These are phyloP conservation scores for Truncatella angustata DNA, from an alignment of 2,329 filamentous ascomycete genomes.

Conservation along the genomic window DNA sequence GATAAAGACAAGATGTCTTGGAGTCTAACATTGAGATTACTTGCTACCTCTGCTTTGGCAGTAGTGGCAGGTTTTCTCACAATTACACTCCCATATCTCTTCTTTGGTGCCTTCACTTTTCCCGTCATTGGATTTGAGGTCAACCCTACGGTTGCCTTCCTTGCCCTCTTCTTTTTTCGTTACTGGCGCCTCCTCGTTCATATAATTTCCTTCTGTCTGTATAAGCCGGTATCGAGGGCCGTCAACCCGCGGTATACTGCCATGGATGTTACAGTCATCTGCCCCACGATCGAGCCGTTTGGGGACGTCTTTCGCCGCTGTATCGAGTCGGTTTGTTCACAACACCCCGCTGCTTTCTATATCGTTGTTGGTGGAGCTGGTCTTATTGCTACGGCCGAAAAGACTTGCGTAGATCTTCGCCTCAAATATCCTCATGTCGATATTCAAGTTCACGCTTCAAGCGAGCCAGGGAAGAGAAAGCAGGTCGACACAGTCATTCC, in stretches of 20 bases:
- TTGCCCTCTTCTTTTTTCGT: constrained; percentile 37
- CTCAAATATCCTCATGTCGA: constrained; percentile 20
- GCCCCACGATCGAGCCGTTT: constrained; percentile 48
- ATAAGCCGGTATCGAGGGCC: constrained; percentile 30
- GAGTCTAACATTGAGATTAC: not conserved
- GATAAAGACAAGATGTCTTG: too few species aligned
- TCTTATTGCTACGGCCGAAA: constrained; percentile 19
- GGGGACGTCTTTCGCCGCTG: constrained; percentile 40
- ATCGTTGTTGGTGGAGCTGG: constrained; percentile 38
- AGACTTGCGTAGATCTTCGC: constrained; percentile 10
- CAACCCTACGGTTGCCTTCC: not conserved
- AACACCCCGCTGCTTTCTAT: constrained; percentile 36
- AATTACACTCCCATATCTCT: not conserved
- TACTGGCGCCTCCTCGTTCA: constrained; percentile 46
- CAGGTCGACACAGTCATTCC: constrained; percentile 43
- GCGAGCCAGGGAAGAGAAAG: constrained; percentile 43
- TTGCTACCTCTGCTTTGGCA: not conserved
- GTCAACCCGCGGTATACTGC: constrained; percentile 28
- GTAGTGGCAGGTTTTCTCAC: not conserved
- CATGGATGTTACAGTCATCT: constrained; percentile 46
- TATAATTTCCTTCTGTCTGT: constrained; percentile 37
- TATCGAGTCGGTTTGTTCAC: constrained; percentile 36
- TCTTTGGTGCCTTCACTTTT: not conserved
- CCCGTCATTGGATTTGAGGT: not conserved
- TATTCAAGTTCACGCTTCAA: constrained; percentile 30